These are phyloP conservation scores for Gracilaria gracilis DNA, from an alignment of 23 red algal genomes.

Conservation along the genomic window DNA sequence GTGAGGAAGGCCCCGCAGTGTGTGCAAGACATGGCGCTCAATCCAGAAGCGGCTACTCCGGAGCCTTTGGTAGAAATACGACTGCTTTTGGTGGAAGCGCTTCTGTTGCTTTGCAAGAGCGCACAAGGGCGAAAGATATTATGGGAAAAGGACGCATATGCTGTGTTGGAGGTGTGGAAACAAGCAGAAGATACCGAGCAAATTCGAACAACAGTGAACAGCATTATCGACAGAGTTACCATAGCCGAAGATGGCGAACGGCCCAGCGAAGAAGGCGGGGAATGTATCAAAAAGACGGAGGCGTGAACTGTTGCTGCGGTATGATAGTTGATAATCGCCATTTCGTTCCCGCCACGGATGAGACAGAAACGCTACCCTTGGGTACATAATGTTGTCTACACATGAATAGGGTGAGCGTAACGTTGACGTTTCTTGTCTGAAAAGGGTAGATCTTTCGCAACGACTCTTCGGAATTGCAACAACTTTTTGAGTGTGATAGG, in stretches of 20 bases:
- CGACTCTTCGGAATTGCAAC: neutral
- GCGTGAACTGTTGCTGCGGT: neutral
- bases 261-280: neutral
- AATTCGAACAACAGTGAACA: slow-evolving; percentile 15
- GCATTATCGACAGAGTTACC: slow-evolving; percentile 45
- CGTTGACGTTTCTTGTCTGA: neutral
- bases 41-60: neutral
- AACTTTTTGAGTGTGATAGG: neutral
- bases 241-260: slow-evolving; percentile 18
- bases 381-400: too few species aligned
- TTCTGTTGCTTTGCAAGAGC: slow-evolving; percentile 66
- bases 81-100: slow-evolving; percentile 55
- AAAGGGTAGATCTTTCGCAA: neutral
- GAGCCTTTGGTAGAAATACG: slow-evolving; percentile 66
- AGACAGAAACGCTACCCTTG: too few species aligned
- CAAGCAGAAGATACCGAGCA: slow-evolving; percentile 26
- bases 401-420: neutral
- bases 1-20: neutral
- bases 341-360: neutral
- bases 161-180: slow-evolving; percentile 50
- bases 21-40: slow-evolving; percentile 4
- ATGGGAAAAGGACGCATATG: slow-evolving; percentile 44
- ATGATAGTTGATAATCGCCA: neutral
- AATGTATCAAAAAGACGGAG: neutral
- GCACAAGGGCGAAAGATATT: slow-evolving; percentile 35